Evolutionary conservation across 202 grass and related monocot genomes (phyloP), one percentile per base, ranked within the genome.

Genomic region (Thinopyrum obtusiflorum): DNA sequence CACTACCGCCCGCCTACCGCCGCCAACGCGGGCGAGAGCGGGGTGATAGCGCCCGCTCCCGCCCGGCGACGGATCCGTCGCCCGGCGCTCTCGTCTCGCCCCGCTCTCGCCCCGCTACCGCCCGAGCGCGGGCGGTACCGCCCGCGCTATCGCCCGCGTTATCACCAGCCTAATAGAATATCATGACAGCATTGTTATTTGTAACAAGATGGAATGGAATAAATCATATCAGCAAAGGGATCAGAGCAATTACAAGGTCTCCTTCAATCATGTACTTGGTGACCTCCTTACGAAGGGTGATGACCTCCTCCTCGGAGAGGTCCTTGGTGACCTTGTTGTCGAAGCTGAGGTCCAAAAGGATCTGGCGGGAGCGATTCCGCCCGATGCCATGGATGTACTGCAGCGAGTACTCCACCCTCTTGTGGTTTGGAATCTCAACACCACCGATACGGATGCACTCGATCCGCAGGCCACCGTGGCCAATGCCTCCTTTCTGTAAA

Each of bases 351-450:
- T 90, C 89, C 82, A 90, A 78, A 65, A 98, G 91, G 78, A 98
- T 95, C 84, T 92, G 86, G 17, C 89, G 91, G 4, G 95, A 92
- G 69, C 83, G 89, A 4, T 84, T 55, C 78, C 93, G 84, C 21
- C 95, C 95, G 25, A 98, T 90, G 62, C 95, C 96, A 65, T 95
- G 90, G 55, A 95, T 98, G 87, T 93, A 90, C 92, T 95, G 96
- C 78, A 94, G 89, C 4, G 96, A 95, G 86, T 85, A 92, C 83
- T 98, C 90, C 37, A 95, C 89, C 86, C 95, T 81, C 89, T 98
- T 98, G 86, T 91, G 85, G 68, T 98, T 98, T 2, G 95, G 95
- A 5, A 98, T 91, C 93, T 98, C 95, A 75, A 98, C 95, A 60
- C 93, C 93, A 69, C 93, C 95, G 23, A 98, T 94, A 86, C 95